A percentile compares a stretch with the other conserved stretches of the same genome.
Conservation (phyloP, 2,329 filamentous ascomycete species). For the Ilyonectria sp. region DNA sequence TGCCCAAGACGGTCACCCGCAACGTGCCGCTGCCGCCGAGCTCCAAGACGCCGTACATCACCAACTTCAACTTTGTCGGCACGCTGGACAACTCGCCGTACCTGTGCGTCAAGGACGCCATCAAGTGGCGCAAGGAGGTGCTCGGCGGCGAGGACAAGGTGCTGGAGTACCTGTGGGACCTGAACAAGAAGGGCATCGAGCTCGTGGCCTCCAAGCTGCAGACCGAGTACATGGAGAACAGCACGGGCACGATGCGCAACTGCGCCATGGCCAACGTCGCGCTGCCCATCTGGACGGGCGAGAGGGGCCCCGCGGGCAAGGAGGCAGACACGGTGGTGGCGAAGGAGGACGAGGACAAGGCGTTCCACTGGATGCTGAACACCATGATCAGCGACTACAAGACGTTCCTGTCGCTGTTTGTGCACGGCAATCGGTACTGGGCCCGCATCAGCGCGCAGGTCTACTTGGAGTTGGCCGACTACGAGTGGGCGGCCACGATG, state of each 20-base stretch:
- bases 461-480: slow-evolving; percentile 86
- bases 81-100: slow-evolving; percentile 82
- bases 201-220: slow-evolving; percentile 74
- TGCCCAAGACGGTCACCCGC: slow-evolving; percentile 57
- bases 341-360: slow-evolving; percentile 50
- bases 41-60: slow-evolving; percentile 73
- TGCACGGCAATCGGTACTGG: slow-evolving; percentile 77
- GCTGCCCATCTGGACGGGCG: slow-evolving; percentile 71
- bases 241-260: slow-evolving; percentile 70
- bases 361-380: slow-evolving; percentile 71
- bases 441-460: slow-evolving; percentile 84
- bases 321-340: slow-evolving; percentile 51
- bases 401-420: slow-evolving; percentile 79
- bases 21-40: slow-evolving; percentile 60
- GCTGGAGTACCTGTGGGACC: slow-evolving; percentile 70
- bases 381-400: slow-evolving; percentile 72
- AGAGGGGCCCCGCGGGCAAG: slow-evolving; percentile 44
- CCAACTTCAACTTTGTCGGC: slow-evolving; percentile 82
- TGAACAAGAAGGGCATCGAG: slow-evolving; percentile 76
- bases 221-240: slow-evolving; percentile 81
- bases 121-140: slow-evolving; percentile 78
- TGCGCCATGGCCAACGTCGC: slow-evolving; percentile 83
- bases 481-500: slow-evolving; percentile 75
- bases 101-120: slow-evolving; percentile 78
- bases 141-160: slow-evolving; percentile 84